These are phyloP conservation scores for Fusarium bulbicola DNA, from an alignment of 2,329 filamentous ascomycete genomes.

Conservation along the genomic window DNA sequence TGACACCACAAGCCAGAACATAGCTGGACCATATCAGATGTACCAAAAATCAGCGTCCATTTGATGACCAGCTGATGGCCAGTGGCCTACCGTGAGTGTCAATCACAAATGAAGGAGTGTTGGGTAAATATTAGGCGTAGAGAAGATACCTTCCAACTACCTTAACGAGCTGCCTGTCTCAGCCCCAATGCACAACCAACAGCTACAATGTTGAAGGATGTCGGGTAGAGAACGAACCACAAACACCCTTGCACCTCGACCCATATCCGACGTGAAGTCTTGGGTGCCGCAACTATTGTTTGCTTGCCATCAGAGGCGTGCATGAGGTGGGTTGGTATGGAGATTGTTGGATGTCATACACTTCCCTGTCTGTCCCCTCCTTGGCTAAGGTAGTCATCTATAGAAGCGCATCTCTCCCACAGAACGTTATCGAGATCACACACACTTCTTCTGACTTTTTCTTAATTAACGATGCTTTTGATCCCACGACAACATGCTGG, in stretches of 20 bases:
- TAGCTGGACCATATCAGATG: background rate
- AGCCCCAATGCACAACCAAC: conserved; percentile 48
- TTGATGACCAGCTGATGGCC: background rate
- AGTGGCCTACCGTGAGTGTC: conserved; percentile 1
- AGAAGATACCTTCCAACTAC: background rate
- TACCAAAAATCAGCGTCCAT: background rate
- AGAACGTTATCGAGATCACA: conserved; percentile 40
- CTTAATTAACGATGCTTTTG: conserved; percentile 42
- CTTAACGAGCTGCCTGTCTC: conserved; percentile 41
- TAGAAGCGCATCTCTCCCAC: conserved; percentile 37
- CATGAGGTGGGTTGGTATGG: conserved; percentile 7
- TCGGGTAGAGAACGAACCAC: conserved; percentile 28
- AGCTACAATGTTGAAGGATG: conserved; percentile 33
- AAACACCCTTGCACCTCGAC: conserved; percentile 26
- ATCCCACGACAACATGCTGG: conserved; percentile 38
- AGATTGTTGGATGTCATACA: conserved; percentile 1
- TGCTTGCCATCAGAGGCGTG: conserved; percentile 26
- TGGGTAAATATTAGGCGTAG: conserved; percentile 13
- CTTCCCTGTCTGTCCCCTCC: background rate
- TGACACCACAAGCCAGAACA: background rate
- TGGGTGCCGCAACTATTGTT: conserved; percentile 18
- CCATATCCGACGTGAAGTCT: conserved; percentile 16
- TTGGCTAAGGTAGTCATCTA: conserved; percentile 29
- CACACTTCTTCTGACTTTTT: background rate
- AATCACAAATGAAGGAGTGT: background rate